Percentiles rank a stretch among this genome's conserved stretches.
Conservation (phyloP, 768 basidiomycete species). For the Mycena olivaceomarginata region DNA sequence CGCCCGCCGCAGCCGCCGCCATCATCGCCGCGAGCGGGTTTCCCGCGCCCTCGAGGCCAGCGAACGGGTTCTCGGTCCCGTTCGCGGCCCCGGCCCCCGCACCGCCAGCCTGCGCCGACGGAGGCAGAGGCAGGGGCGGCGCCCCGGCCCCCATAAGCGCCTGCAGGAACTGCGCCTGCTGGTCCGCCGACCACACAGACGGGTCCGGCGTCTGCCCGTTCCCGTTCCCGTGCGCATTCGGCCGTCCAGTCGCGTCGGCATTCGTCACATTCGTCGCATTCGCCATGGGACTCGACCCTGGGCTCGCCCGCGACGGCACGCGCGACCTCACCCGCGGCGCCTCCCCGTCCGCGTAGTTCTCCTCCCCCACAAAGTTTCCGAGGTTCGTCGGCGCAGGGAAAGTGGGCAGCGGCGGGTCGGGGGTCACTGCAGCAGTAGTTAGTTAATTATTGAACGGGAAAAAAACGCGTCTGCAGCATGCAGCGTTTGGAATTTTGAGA, state of each 20-base stretch:
- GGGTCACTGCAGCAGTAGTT: background rate
- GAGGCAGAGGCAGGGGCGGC: background rate
- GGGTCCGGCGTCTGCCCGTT: conserved; percentile 62
- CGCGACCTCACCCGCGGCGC: conserved; percentile 27
- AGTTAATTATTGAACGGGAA: background rate
- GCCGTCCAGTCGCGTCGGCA: background rate
- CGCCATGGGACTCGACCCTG: too few relatives aligned
- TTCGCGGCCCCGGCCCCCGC: conserved; percentile 17
- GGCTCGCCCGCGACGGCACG: conserved; percentile 54
- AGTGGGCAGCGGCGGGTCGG: conserved; percentile 65
- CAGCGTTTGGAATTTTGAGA: background rate
- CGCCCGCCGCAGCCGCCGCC: conserved; percentile 16
- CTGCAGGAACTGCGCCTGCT: conserved; percentile 81
- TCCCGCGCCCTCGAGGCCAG: conserved; percentile 49
- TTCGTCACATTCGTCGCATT: conserved; percentile 27
- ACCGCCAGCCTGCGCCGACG: background rate
- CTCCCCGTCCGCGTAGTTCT: conserved; percentile 44
- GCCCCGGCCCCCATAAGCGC: conserved; percentile 70
- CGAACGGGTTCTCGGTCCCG: conserved; percentile 23
- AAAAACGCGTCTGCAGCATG: background rate
- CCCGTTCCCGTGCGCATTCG: background rate
- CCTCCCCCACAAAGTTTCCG: conserved; percentile 67
- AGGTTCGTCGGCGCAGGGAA: conserved; percentile 47
- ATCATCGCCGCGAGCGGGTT: conserved; percentile 69
- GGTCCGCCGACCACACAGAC: conserved; percentile 80